Conservation (phyloP, 108 stramenopile species). For the Ochromonas danica region DNA sequence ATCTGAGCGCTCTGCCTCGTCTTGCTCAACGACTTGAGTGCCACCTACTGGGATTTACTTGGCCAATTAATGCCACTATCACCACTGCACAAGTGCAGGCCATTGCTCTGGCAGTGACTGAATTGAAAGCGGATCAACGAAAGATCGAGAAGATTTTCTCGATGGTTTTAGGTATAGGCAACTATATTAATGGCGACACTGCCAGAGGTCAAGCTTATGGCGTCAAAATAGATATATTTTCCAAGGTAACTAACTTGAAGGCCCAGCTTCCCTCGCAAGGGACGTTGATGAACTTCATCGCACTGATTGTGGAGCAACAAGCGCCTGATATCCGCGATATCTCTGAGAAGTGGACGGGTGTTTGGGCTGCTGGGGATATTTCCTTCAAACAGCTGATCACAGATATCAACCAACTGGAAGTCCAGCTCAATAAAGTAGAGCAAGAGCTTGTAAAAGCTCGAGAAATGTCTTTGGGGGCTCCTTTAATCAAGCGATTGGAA, state of each 20-base stretch:
- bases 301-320: not conserved
- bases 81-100: not conserved
- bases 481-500: not conserved
- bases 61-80: not conserved
- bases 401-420: not conserved
- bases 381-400: not conserved
- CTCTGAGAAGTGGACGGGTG: not conserved
- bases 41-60: not conserved
- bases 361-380: constrained; percentile 10
- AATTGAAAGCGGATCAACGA: not conserved
- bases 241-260: constrained; percentile 19
- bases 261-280: not conserved
- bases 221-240: constrained; percentile 3
- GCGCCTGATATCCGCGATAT: not conserved
- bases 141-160: not conserved
- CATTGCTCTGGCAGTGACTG: not conserved
- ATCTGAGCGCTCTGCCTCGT: not conserved
- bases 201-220: constrained; percentile 24
- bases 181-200: constrained; percentile 25
- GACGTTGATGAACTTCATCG: constrained; percentile 22
- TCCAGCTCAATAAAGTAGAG: not conserved
- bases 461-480: not conserved
- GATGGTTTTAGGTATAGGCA: constrained; percentile 7
- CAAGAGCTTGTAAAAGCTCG: not conserved
- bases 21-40: not conserved